Evolutionary conservation across 495 filamentous ascomycete genomes (phyloP).

Genomic region (Lasiosphaeria ovina): DNA sequence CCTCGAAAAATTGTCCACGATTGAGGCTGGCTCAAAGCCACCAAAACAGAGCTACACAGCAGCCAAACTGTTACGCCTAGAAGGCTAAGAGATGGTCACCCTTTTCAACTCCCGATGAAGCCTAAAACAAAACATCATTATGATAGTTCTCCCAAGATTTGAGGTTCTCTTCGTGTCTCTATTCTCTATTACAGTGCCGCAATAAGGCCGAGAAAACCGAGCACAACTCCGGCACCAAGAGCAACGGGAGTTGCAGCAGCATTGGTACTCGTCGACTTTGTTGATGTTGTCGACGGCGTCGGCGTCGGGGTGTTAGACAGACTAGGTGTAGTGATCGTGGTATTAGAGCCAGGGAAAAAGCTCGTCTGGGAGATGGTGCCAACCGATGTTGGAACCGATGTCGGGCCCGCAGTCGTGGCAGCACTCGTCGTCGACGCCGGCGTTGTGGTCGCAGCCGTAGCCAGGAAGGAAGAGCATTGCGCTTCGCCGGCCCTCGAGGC

Average conservation of each 20-base stretch:
- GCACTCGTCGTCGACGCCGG: not conserved
- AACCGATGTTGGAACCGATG: not conserved
- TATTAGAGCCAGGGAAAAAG: too few relatives aligned
- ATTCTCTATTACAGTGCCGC: constrained; percentile 10
- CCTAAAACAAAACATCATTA: too few relatives aligned
- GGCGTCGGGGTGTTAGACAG: too few relatives aligned
- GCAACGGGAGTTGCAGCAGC: constrained; percentile 4
- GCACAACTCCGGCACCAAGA: constrained; percentile 5
- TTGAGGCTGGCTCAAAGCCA: too few relatives aligned
- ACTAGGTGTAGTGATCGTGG: too few relatives aligned
- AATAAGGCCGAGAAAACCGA: constrained; percentile 16
- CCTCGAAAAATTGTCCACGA: too few relatives aligned
- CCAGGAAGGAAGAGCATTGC: constrained; percentile 19
- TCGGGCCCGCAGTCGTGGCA: not conserved
- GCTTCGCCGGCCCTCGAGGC: constrained; percentile 27
- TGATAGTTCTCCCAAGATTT: too few relatives aligned
- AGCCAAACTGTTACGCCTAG: not conserved
- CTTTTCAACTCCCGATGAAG: not conserved
- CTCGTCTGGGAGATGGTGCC: not conserved
- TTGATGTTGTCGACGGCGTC: too few relatives aligned
- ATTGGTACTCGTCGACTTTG: not conserved
- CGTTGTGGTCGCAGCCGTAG: constrained; percentile 7
- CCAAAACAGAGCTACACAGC: too few relatives aligned
- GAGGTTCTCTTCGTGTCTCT: too few relatives aligned
- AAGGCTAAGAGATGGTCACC: not conserved